Conservation (phyloP, 2,329 filamentous ascomycete species). For the Davidsoniella virescens region DNA sequence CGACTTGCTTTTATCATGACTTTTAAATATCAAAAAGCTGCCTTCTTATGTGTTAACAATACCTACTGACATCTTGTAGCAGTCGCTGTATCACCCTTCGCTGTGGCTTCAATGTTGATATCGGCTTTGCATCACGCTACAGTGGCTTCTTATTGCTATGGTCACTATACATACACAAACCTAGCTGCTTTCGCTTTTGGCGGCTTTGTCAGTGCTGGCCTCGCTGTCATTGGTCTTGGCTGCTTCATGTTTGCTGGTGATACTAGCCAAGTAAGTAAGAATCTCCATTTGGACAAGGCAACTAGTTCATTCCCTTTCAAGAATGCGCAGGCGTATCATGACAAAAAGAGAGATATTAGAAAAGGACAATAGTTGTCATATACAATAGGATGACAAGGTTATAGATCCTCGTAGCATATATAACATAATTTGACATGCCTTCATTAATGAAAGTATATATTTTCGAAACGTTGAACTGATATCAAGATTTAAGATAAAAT, state of each 20-base stretch:
- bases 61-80: neutral
- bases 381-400: neutral
- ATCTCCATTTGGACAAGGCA: conserved; percentile 24
- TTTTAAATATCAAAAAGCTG: too few relatives aligned
- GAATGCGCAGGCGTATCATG: conserved; percentile 22
- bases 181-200: conserved; percentile 45
- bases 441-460: too few relatives aligned
- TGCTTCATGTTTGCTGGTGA: conserved; percentile 24
- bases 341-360: conserved; percentile 24
- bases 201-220: conserved; percentile 34
- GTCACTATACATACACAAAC: conserved; percentile 40
- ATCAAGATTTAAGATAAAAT: too few relatives aligned
- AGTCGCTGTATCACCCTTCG: conserved; percentile 39
- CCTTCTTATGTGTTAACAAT: too few relatives aligned
- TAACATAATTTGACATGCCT: neutral
- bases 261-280: conserved; percentile 22
- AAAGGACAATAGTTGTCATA: conserved; percentile 5
- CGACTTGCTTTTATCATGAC: neutral
- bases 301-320: conserved; percentile 26
- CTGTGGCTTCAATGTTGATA: conserved; percentile 47
- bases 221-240: conserved; percentile 38
- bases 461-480: too few relatives aligned
- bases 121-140: conserved; percentile 49
- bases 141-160: conserved; percentile 51
- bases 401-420: neutral